Conservation (phyloP, 225 moss, liverwort and hornwort species). For the Physcomitrellopsis africana region DNA sequence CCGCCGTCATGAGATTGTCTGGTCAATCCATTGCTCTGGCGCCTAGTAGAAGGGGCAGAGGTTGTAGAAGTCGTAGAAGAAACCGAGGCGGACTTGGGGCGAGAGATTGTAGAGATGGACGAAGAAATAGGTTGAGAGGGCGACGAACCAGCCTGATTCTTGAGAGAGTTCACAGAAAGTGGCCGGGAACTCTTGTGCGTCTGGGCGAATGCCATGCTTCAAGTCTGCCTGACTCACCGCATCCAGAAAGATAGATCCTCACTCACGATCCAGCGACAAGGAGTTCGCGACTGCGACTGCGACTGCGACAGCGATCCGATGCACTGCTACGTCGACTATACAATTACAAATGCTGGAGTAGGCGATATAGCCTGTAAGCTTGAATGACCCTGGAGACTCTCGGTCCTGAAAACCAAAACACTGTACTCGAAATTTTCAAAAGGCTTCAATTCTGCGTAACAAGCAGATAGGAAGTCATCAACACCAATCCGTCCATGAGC, state of each 20-base stretch:
- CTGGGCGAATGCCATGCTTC: conserved; percentile 81
- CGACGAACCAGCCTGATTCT: conserved; percentile 35
- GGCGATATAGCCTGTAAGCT: conserved; percentile 24
- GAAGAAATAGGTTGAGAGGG: conserved; percentile 43
- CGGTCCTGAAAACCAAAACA: conserved; percentile 22
- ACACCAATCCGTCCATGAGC: conserved; percentile 17
- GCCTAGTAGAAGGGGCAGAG: conserved; percentile 38
- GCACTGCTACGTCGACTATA: conserved; percentile 11
- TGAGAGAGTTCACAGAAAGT: conserved; percentile 46
- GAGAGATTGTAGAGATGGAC: conserved; percentile 51
- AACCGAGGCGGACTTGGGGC: conserved; percentile 75
- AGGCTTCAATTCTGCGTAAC: conserved; percentile 7
- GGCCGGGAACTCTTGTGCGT: conserved; percentile 66
- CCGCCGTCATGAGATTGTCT: conserved; percentile 63
- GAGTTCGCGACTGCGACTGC: neutral
- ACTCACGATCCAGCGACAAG: conserved; percentile 16
- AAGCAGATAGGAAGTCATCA: neutral
- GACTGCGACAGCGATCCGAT: conserved; percentile 13
- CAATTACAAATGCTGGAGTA: conserved; percentile 29
- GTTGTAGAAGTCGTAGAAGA: conserved; percentile 38
- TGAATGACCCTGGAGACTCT: conserved; percentile 24
- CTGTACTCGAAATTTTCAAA: conserved; percentile 28
- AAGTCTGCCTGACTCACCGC: conserved; percentile 29
- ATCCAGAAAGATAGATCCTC: conserved; percentile 29
- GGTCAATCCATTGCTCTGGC: conserved; percentile 47